Conservation (phyloP, 441 rosid species). For the Rhodomyrtus psidioides region DNA sequence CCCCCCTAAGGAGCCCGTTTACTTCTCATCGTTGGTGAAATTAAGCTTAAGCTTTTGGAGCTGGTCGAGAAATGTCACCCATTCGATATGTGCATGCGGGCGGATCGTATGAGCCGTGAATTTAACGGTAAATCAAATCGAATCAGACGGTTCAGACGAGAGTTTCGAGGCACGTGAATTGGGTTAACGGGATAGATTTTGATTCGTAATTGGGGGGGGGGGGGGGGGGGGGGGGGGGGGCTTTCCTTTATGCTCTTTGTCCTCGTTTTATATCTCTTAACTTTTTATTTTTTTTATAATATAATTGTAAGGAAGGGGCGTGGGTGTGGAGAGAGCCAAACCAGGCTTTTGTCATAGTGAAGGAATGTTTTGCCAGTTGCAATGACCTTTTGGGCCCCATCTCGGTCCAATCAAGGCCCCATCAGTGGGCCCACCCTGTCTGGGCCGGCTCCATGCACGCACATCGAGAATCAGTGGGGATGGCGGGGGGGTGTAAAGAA, state of each 20-base stretch:
- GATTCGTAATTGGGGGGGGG: neutral
- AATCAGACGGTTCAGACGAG: neutral
- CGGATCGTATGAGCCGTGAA: neutral
- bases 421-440: constrained; percentile 33
- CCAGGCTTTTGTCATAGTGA: constrained; percentile 29
- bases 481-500: neutral
- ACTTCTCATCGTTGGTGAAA: too few relatives aligned
- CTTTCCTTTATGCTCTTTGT: neutral
- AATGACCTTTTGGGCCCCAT: constrained; percentile 41
- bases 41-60: too few relatives aligned
- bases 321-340: too few relatives aligned
- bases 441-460: constrained; percentile 15
- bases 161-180: neutral
- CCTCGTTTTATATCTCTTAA: neutral
- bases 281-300: neutral
- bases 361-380: constrained; percentile 32
- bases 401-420: constrained; percentile 19
- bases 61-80: neutral
- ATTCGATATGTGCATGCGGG: too few relatives aligned
- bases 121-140: neutral
- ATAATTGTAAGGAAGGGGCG: constrained; percentile 3
- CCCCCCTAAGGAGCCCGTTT: too few relatives aligned
- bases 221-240: neutral
- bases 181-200: neutral
- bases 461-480: neutral